phyloP scores from a whole-genome alignment of 192 early-diverging fungal species.

The Lobulomyces angularis region DNA sequence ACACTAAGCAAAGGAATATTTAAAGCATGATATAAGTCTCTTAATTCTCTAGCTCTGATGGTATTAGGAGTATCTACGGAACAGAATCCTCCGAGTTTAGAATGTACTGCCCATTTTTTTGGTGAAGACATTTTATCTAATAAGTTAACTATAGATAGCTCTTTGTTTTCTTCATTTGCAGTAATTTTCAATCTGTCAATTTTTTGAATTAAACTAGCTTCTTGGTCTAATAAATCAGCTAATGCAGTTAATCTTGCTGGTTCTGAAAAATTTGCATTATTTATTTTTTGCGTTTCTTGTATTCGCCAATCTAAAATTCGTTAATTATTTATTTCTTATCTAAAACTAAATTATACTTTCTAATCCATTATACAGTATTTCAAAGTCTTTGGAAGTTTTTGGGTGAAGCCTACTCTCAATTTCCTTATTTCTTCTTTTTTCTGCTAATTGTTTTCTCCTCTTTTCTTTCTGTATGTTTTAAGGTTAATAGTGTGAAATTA shows the following conservation, averaged over 20 bases:
- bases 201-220: conserved; percentile 43
- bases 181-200: conserved; percentile 42
- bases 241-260: conserved; percentile 39
- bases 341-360: conserved; percentile 24
- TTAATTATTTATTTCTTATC: not conserved
- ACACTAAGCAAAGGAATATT: conserved; percentile 29
- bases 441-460: conserved; percentile 24
- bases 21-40: conserved; percentile 45
- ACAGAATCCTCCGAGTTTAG: conserved; percentile 7
- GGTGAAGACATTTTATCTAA: conserved; percentile 26
- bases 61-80: conserved; percentile 45
- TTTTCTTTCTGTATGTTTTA: conserved; percentile 26
- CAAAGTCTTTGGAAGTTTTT: conserved; percentile 40
- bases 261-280: conserved; percentile 29
- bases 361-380: conserved; percentile 42
- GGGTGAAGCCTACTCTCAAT: conserved; percentile 39
- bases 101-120: conserved; percentile 7
- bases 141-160: conserved; percentile 23
- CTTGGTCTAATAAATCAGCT: conserved; percentile 44
- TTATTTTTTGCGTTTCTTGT: conserved; percentile 40
- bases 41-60: conserved; percentile 42
- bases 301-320: conserved; percentile 28
- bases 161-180: conserved; percentile 37
- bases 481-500: not conserved
- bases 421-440: conserved; percentile 31